Percentiles rank a stretch among this genome's conserved stretches.
Conservation (phyloP, 352 stramenopile genomes). For the Phytophthora sojae region DNA sequence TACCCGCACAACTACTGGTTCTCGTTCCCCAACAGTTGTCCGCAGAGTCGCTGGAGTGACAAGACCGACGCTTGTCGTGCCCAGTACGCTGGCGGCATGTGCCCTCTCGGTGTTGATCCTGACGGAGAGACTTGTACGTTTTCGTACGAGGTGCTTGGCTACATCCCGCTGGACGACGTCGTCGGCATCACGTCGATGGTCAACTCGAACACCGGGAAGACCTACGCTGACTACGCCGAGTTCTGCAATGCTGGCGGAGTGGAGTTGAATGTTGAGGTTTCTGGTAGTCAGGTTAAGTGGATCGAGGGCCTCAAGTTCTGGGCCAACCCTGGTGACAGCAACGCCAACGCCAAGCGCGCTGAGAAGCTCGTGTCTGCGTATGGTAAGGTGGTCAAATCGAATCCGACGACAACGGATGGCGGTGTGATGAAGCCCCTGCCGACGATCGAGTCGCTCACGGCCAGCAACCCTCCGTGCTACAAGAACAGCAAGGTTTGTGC, state of each 20-base stretch:
- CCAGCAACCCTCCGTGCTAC: slow-evolving; percentile 66
- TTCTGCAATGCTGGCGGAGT: slow-evolving; percentile 64
- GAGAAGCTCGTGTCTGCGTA: slow-evolving; percentile 61
- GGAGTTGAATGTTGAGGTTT: slow-evolving; percentile 55
- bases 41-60: slow-evolving; percentile 40
- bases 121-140: slow-evolving; percentile 72
- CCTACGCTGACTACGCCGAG: slow-evolving; percentile 59
- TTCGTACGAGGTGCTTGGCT: slow-evolving; percentile 69
- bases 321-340: slow-evolving; percentile 50
- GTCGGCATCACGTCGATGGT: slow-evolving; percentile 73
- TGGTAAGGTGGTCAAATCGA: slow-evolving; percentile 34
- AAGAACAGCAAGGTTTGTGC: slow-evolving; percentile 63
- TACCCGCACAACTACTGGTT: slow-evolving; percentile 87
- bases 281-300: slow-evolving; percentile 35
- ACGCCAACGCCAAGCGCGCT: slow-evolving; percentile 56
- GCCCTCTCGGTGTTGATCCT: slow-evolving; percentile 52
- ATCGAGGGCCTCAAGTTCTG: slow-evolving; percentile 71
- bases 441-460: slow-evolving; percentile 40
- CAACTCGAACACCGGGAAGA: slow-evolving; percentile 46
- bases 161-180: slow-evolving; percentile 69
- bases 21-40: slow-evolving; percentile 83
- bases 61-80: slow-evolving; percentile 56
- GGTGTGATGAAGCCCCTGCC: slow-evolving; percentile 60
- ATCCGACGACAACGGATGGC: slow-evolving; percentile 43
- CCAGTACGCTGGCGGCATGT: slow-evolving; percentile 53